Evolutionary conservation across 148 eudicot species (phyloP), one percentile per base, ranked within the genome.

Genomic region (Camellia lanceoleosa): DNA sequence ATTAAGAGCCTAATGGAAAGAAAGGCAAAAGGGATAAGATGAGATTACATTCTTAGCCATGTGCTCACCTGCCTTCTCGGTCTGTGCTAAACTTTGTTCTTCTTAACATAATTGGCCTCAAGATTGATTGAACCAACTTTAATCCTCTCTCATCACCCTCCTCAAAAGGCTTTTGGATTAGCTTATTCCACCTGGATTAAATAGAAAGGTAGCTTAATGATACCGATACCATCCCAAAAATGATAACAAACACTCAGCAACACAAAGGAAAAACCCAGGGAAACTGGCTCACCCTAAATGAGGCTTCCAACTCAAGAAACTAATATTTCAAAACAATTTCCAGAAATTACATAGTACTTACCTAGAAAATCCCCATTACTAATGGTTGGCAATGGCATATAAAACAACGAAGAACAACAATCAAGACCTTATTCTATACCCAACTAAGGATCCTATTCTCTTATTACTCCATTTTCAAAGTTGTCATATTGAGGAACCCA

Each of bases 141-240:
- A 96, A 84, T 59, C 99, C 99, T 81, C 99, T 89, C 90, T 91
- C 99, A 80, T 96, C 98, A 77, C 99, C 99, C 88, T 90, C 99
- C 81, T 93, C 98, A 84, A 90, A 96, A 76, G 98, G 99, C 85
- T 91, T 96, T 78, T 96, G 99, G 61, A 93, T 86, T 49, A 96
- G 94, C 81, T 94, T 96, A 84, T 92, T 93, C 99, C 99, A 96
- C 99, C 99, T 96, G 65, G 3, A 71, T 75, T 54, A 49, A 69
- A 76, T 51, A 16, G 55, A 77, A 49, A 62, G 30, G 51, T 23
- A 47, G 71, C 64, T 52, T 54, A 73, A 74, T 14, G 12, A 80
- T 66, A 20, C 16, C 18, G 12, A 80, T 66, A 20, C 16, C 46
- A 65, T 9, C 81, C 30, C 49, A 14, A 49, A 80, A 1, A 38